A percentile compares a stretch with the other conserved stretches of the same genome.
Conservation (phyloP, 495 filamentous ascomycete species). For the Gamarada debralockiae region DNA sequence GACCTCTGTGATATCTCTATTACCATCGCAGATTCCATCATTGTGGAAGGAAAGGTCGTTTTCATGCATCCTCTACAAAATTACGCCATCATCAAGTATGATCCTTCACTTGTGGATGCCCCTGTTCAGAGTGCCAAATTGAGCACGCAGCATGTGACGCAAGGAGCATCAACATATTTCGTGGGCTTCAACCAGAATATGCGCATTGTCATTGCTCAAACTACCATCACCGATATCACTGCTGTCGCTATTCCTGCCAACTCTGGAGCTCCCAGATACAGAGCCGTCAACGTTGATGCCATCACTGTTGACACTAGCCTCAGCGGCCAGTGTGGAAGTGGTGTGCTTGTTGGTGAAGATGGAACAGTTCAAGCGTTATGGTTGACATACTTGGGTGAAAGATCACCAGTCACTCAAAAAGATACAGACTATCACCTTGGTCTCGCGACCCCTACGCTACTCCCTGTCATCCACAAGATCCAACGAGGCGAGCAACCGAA, state of each 20-base stretch:
- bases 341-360: slow-evolving; percentile 84
- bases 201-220: slow-evolving; percentile 89
- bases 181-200: slow-evolving; percentile 96
- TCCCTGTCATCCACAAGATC: slow-evolving; percentile 81
- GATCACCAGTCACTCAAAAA: slow-evolving; percentile 69
- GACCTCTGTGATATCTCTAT: slow-evolving; percentile 94
- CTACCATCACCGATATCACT: slow-evolving; percentile 94
- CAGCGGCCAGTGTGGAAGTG: slow-evolving; percentile 89
- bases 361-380: slow-evolving; percentile 92
- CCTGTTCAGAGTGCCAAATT: slow-evolving; percentile 87
- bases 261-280: slow-evolving; percentile 83
- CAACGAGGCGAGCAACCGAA: slow-evolving; percentile 73
- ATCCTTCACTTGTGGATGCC: slow-evolving; percentile 85
- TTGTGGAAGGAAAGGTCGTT: slow-evolving; percentile 87
- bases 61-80: slow-evolving; percentile 99
- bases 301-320: slow-evolving; percentile 95
- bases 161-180: slow-evolving; percentile 86
- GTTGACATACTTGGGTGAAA: slow-evolving; percentile 94
- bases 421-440: slow-evolving; percentile 98
- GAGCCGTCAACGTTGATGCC: slow-evolving; percentile 94
- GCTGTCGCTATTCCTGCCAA: slow-evolving; percentile 96
- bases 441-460: slow-evolving; percentile 79
- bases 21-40: slow-evolving; percentile 92
- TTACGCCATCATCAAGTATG: slow-evolving; percentile 93
- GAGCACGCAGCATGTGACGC: slow-evolving; percentile 76